A percentile compares a stretch with the other conserved stretches of the same genome.
Conservation (phyloP, 345 rosid genomes). For the Bretschneidera sinensis region DNA sequence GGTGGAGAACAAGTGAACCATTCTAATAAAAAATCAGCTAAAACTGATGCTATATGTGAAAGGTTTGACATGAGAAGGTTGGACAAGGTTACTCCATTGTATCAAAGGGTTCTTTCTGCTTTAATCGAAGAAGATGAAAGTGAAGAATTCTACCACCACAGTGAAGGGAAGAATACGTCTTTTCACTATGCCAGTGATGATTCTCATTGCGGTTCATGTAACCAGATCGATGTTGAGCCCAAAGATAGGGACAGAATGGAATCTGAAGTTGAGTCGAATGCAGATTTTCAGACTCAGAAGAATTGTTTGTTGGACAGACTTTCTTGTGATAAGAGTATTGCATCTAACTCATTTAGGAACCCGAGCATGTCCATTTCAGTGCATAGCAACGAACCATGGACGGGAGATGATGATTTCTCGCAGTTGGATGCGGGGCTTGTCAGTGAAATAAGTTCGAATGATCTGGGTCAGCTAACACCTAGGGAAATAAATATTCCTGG, state of each 20-base stretch:
- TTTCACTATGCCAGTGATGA: slow-evolving; percentile 91
- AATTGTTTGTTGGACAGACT: slow-evolving; percentile 55
- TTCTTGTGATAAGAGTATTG: slow-evolving; percentile 66
- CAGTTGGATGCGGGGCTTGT: slow-evolving; percentile 55
- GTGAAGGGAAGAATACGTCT: slow-evolving; percentile 67
- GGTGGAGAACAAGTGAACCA: slow-evolving; percentile 35
- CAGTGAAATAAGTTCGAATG: slow-evolving; percentile 62
- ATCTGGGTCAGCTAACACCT: slow-evolving; percentile 42
- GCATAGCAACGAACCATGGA: slow-evolving; percentile 70
- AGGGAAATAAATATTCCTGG: slow-evolving; percentile 44
- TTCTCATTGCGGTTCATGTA: slow-evolving; percentile 95
- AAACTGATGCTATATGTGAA: slow-evolving; percentile 40
- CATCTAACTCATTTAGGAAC: slow-evolving; percentile 57
- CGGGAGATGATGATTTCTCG: slow-evolving; percentile 63
- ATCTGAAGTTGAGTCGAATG: slow-evolving; percentile 84
- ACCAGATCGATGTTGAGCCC: slow-evolving; percentile 71
- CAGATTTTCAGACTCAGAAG: slow-evolving; percentile 63
- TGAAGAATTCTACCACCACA: slow-evolving; percentile 58
- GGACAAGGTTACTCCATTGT: slow-evolving; percentile 66
- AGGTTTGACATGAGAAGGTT: slow-evolving; percentile 47
- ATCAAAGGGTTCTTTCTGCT: slow-evolving; percentile 85
- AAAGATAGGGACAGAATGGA: slow-evolving; percentile 88
- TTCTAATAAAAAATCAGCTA: slow-evolving; percentile 33
- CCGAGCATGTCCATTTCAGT: slow-evolving; percentile 57
- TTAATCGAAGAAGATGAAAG: slow-evolving; percentile 89